Evolutionary conservation across 148 eudicot genomes (phyloP).

Genomic region (Rhododendron vialii): DNA sequence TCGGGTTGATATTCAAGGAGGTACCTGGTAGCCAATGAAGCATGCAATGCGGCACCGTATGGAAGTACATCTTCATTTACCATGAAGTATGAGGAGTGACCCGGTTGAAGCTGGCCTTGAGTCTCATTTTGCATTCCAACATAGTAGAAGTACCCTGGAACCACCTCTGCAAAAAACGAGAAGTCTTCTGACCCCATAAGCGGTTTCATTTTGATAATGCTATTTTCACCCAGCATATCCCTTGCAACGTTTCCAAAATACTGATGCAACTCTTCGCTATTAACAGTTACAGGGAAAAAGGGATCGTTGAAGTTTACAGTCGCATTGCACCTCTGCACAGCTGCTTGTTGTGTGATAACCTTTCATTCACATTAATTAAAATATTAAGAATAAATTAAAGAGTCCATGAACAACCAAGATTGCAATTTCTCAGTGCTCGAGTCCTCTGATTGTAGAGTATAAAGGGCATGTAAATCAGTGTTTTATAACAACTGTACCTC

Average conservation of each 20-base stretch:
- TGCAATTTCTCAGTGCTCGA: not conserved
- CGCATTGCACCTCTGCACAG: conserved; percentile 74
- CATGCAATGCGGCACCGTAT: conserved; percentile 74
- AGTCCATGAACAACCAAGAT: not conserved
- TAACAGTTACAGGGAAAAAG: conserved; percentile 48
- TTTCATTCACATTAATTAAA: conserved; percentile 14
- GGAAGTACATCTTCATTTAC: conserved; percentile 66
- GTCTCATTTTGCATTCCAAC: conserved; percentile 59
- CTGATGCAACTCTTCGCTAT: conserved; percentile 44
- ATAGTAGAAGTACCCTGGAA: conserved; percentile 57
- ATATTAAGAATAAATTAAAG: not conserved
- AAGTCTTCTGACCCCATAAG: conserved; percentile 72
- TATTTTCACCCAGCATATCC: conserved; percentile 46
- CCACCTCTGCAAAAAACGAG: conserved; percentile 51
- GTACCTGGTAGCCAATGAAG: conserved; percentile 48
- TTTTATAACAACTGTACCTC: conserved; percentile 39
- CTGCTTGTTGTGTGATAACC: conserved; percentile 64
- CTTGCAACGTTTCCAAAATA: conserved; percentile 39
- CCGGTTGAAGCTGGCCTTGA: conserved; percentile 24
- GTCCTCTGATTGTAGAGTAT: not conserved
- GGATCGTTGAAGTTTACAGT: conserved; percentile 40
- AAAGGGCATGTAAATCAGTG: not conserved
- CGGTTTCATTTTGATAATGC: conserved; percentile 42
- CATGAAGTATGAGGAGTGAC: conserved; percentile 43
- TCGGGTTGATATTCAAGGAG: conserved; percentile 29